phyloP scores from a whole-genome alignment of 352 stramenopile species.

The Phytophthora vignae region DNA sequence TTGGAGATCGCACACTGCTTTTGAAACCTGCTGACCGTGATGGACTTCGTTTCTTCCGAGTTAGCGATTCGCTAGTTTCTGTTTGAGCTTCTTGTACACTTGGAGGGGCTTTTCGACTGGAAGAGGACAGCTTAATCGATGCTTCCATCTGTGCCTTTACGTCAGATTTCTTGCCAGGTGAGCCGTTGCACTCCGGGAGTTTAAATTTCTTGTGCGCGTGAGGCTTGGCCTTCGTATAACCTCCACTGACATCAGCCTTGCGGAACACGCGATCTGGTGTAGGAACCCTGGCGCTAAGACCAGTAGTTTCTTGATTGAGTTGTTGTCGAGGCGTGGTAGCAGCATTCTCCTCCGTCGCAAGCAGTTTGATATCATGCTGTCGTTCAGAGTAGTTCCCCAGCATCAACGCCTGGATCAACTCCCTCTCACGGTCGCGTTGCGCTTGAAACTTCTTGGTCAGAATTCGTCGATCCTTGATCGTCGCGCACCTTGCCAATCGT shows the following conservation, averaged over 20 bases:
- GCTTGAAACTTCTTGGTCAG: constrained; percentile 67
- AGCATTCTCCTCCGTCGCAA: constrained; percentile 35
- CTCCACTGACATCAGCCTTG: constrained; percentile 43
- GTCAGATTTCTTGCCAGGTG: constrained; percentile 26
- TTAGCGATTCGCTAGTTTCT: not conserved
- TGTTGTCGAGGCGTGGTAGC: constrained; percentile 15
- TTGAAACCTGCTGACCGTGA: constrained; percentile 24
- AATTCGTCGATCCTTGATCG: constrained; percentile 51
- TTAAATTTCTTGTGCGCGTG: constrained; percentile 50
- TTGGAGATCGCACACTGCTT: constrained; percentile 7
- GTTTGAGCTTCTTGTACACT: not conserved
- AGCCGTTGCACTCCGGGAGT: constrained; percentile 54
- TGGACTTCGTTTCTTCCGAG: constrained; percentile 14
- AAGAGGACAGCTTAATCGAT: constrained; percentile 20
- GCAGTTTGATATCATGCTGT: constrained; percentile 38
- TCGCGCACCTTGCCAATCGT: constrained; percentile 58
- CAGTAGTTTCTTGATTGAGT: constrained; percentile 32
- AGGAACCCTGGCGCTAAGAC: constrained; percentile 32
- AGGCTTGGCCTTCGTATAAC: constrained; percentile 46
- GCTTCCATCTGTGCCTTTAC: constrained; percentile 19
- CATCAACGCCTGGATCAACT: constrained; percentile 71
- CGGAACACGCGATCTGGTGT: constrained; percentile 51
- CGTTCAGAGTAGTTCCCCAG: constrained; percentile 37
- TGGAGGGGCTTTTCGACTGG: not conserved
- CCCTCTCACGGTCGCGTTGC: constrained; percentile 61